Evolutionary conservation across 768 basidiomycete species (phyloP), one percentile per base, ranked within the genome.

Genomic region (Podaxis mareebaensis): DNA sequence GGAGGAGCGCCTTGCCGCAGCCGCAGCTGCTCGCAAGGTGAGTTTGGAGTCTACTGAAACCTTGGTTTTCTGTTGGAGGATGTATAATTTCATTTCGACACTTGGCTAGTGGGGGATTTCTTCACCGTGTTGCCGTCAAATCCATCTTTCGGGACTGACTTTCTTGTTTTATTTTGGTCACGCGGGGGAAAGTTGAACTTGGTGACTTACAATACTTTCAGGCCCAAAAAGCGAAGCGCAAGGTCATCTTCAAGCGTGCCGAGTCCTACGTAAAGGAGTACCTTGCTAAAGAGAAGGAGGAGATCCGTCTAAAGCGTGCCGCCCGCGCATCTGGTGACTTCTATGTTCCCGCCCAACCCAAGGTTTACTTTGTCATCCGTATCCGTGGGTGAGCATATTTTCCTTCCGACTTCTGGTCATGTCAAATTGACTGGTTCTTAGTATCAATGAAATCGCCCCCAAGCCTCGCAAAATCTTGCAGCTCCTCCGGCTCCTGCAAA

Each of bases 391-490:
- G 72, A 75, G 92, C 66, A 15, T 42, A 24, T 38, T 60, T 33
- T 26, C 24, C 28, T 20, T n/a, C 20, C 2, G 24, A 40, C 54
- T 20, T 0, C 15, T 39, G 40, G 24, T 36, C 5, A n/a, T 26
- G 44, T 15, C 24, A 26, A 44, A 40, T 54, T 56, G 72, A 39
- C 72, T 54, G 15, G 42, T 38, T 33, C 59, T 10, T 68, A 95
- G 97, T 96, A 95, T 99, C 84, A 99, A 98, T 78, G 94, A 99
- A 76, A 97, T 99, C 74, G 95, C 97, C 61, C 97, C 97, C 64
- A 99, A 99, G 81, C 97, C 97, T 73, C 91, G 95, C 75, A 99
- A 99, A 85, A 98, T 99, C 75, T 80, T 99, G 71, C 97, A 99
- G 76, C 89, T 99, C 67, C 92, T 99, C 75, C 95, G 97, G 71